phyloP scores from a whole-genome alignment of 1,284 basidiomycete genomes.

The Athelia psychrophila region DNA sequence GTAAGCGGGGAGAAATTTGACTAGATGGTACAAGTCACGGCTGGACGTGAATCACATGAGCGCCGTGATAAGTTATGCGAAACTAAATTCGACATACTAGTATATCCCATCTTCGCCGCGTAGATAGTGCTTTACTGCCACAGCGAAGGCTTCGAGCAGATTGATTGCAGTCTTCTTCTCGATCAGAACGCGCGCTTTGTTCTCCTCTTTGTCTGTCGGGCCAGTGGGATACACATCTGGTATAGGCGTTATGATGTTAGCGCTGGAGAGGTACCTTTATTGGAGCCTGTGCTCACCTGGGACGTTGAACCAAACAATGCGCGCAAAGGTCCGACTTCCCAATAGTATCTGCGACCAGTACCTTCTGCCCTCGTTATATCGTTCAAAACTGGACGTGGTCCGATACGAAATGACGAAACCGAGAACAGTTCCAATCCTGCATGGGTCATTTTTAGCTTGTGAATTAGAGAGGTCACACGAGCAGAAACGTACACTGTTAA shows the following conservation, averaged over 20 bases:
- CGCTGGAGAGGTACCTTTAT: neutral
- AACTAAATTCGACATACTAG: slow-evolving; percentile 35
- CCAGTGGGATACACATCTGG: slow-evolving; percentile 20
- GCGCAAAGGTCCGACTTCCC: slow-evolving; percentile 52
- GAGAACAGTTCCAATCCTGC: neutral
- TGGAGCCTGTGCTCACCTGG: slow-evolving; percentile 35
- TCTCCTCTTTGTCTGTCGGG: slow-evolving; percentile 31
- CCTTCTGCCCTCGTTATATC: slow-evolving; percentile 70
- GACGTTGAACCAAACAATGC: slow-evolving; percentile 65
- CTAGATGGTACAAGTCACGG: slow-evolving; percentile 56
- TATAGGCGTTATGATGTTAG: neutral
- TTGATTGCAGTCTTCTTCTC: slow-evolving; percentile 69
- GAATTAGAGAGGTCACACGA: no score
- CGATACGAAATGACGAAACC: slow-evolving; percentile 65
- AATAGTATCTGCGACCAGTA: slow-evolving; percentile 71
- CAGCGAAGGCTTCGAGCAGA: slow-evolving; percentile 51
- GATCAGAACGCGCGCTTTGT: slow-evolving; percentile 47
- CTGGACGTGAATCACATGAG: no score
- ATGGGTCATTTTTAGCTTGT: no score
- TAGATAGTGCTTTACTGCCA: slow-evolving; percentile 54
- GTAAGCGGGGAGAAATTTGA: slow-evolving; percentile 67
- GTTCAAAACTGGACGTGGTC: slow-evolving; percentile 74
- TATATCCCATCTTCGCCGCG: slow-evolving; percentile 61
- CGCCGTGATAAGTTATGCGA: no score
- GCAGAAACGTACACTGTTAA: no score